Evolutionary conservation across 2,329 filamentous ascomycete species (phyloP).

Genomic region (Colletotrichum tropicale): DNA sequence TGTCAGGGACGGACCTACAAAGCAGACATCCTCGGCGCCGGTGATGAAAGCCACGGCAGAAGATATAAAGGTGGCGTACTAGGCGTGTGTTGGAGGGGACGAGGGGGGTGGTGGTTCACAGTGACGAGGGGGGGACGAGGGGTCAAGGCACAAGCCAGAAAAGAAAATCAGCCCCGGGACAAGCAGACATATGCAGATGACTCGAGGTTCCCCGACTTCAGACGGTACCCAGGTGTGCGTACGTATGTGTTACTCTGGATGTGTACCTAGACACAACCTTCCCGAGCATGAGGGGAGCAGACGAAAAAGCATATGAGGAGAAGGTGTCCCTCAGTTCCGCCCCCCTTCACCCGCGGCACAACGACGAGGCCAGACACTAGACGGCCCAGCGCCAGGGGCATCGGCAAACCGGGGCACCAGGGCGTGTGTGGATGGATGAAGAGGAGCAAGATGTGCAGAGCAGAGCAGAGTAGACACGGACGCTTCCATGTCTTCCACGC

Average conservation of each 20-base stretch:
- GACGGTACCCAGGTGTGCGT: neutral
- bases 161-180: neutral
- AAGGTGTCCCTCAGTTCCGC: neutral
- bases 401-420: neutral
- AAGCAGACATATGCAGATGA: constrained; percentile 18
- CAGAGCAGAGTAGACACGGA: neutral
- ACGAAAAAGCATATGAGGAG: constrained; percentile 19
- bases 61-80: constrained; percentile 15
- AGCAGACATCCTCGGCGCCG: constrained; percentile 21
- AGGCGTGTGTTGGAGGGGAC: neutral
- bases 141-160: constrained; percentile 19
- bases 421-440: neutral
- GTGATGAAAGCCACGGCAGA: constrained; percentile 21
- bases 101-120: neutral
- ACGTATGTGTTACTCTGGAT: neutral
- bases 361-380: neutral
- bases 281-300: neutral
- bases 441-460: neutral
- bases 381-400: constrained; percentile 1
- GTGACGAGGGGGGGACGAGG: neutral
- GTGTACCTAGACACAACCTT: neutral
- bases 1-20: neutral
- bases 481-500: neutral
- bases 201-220: neutral
- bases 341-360: constrained; percentile 17